These are phyloP conservation scores for Aspergillus quadrilineatus DNA, from an alignment of 2,329 filamentous ascomycete species.

Conservation along the genomic window DNA sequence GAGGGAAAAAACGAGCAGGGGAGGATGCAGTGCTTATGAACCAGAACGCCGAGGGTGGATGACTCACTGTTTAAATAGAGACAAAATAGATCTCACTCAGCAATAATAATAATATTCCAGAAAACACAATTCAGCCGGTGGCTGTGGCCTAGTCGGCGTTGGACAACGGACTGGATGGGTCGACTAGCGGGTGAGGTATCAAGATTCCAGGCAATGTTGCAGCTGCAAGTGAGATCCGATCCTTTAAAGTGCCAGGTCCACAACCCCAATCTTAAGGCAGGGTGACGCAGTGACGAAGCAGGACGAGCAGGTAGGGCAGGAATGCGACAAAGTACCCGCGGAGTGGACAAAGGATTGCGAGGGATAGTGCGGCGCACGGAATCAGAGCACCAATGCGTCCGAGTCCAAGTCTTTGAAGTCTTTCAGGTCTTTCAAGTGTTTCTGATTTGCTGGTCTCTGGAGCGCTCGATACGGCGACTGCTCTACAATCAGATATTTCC, in stretches of 20 bases:
- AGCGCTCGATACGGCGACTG: constrained; percentile 2
- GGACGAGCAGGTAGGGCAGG: constrained; percentile 27
- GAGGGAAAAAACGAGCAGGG: neutral
- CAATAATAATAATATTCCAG: constrained; percentile 12
- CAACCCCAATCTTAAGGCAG: constrained; percentile 21
- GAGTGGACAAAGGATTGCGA: constrained; percentile 20
- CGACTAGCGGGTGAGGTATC: constrained; percentile 20
- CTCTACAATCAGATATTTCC: neutral
- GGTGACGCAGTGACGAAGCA: constrained; percentile 22
- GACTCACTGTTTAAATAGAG: constrained; percentile 15
- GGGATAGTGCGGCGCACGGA: constrained; percentile 18
- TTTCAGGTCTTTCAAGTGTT: too few relatives aligned
- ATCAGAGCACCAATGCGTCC: constrained; percentile 23
- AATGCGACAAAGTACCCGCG: constrained; percentile 26
- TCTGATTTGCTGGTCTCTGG: constrained; percentile 9
- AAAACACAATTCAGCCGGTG: constrained; percentile 13
- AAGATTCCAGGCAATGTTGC: constrained; percentile 28
- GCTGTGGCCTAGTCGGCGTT: constrained; percentile 18
- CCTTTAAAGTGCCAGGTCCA: constrained; percentile 32
- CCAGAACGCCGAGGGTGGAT: neutral
- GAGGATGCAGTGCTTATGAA: neutral
- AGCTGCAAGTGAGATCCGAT: constrained; percentile 38
- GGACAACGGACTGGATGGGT: constrained; percentile 18
- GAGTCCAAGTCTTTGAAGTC: neutral
- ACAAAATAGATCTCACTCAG: constrained; percentile 4